phyloP scores from a whole-genome alignment of 352 stramenopile species.

The Blastocystis sp. region DNA sequence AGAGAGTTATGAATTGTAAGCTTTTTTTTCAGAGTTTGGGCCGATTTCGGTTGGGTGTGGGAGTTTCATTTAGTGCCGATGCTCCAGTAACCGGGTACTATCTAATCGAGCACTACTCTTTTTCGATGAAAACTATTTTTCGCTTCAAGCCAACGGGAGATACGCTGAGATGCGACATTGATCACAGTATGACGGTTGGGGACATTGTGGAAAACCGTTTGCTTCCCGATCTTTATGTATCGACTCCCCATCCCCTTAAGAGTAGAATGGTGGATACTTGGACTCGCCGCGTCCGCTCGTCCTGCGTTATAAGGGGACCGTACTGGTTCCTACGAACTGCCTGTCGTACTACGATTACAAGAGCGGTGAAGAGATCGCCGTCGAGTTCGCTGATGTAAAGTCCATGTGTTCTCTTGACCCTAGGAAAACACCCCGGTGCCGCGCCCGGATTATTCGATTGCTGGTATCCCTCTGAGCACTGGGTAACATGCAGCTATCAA shows the following conservation, averaged over 20 bases:
- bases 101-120: background rate
- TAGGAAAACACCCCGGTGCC: background rate
- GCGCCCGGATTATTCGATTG: background rate
- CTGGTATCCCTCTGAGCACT: background rate
- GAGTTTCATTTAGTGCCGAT: no score
- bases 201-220: constrained; percentile 38
- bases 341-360: constrained; percentile 19
- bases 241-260: background rate
- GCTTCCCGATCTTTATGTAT: constrained; percentile 31
- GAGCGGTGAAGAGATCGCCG: constrained; percentile 19
- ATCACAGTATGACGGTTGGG: background rate
- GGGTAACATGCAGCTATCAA: background rate
- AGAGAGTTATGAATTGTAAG: no score
- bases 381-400: constrained; percentile 17
- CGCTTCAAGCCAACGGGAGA: constrained; percentile 28
- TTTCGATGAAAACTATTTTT: constrained; percentile 18
- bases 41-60: no score
- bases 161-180: constrained; percentile 6
- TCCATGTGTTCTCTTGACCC: background rate
- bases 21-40: no score
- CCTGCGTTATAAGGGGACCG: background rate
- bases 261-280: constrained; percentile 13
- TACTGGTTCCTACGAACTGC: constrained; percentile 9
- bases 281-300: background rate
- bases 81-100: no score